phyloP scores from a whole-genome alignment of 2,329 filamentous ascomycete genomes.

The Alternaria sp. region DNA sequence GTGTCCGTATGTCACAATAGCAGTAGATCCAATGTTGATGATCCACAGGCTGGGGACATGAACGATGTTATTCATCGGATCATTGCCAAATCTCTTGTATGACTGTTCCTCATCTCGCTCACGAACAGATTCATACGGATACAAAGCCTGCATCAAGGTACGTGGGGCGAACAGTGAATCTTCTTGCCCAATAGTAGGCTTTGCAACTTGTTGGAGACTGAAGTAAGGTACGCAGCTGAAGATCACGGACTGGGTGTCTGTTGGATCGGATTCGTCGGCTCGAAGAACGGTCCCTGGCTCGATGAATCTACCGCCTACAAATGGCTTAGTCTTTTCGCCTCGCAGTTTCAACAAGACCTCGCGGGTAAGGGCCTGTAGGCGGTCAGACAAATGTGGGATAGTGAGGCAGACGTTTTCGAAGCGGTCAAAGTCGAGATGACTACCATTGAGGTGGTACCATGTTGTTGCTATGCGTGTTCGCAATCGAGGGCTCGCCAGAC shows the following conservation, averaged over 20 bases:
- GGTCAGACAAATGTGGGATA: slow-evolving; percentile 25
- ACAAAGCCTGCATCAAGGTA: slow-evolving; percentile 42
- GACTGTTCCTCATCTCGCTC: slow-evolving; percentile 42
- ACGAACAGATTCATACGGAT: slow-evolving; percentile 39
- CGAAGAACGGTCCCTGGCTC: slow-evolving; percentile 43
- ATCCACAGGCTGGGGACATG: slow-evolving; percentile 43
- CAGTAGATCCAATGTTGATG: slow-evolving; percentile 32
- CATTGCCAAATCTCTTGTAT: slow-evolving; percentile 30
- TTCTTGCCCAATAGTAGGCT: background rate
- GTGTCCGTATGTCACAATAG: slow-evolving; percentile 40
- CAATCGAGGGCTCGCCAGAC: slow-evolving; percentile 23
- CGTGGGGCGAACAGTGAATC: slow-evolving; percentile 26
- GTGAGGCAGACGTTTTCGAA: slow-evolving; percentile 35
- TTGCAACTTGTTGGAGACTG: slow-evolving; percentile 18
- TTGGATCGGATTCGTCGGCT: slow-evolving; percentile 28
- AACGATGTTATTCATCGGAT: slow-evolving; percentile 22
- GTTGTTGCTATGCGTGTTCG: slow-evolving; percentile 17
- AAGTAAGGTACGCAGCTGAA: slow-evolving; percentile 43
- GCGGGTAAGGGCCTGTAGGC: slow-evolving; percentile 19
- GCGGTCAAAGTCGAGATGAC: slow-evolving; percentile 29
- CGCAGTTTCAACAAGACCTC: slow-evolving; percentile 32
- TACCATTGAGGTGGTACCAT: slow-evolving; percentile 37
- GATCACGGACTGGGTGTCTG: slow-evolving; percentile 31
- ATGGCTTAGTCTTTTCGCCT: slow-evolving; percentile 33
- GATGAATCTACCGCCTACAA: slow-evolving; percentile 39